These are phyloP conservation scores for Ophiocordyceps camponoti-leonardi DNA, from an alignment of 2,329 filamentous ascomycete genomes.

Conservation along the genomic window DNA sequence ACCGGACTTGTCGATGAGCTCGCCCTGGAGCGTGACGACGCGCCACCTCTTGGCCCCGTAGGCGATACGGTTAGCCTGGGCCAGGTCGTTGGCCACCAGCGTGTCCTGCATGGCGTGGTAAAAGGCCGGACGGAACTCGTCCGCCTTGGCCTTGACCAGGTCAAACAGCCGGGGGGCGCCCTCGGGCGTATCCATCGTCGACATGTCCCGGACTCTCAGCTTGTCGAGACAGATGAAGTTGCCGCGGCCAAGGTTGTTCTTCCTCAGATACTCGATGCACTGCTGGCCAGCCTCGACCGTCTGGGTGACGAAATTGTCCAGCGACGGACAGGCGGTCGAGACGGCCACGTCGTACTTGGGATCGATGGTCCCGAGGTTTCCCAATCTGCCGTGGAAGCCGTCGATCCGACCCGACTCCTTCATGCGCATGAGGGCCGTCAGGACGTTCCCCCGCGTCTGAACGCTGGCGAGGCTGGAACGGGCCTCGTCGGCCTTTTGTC, in stretches of 20 bases:
- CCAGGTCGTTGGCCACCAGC: slow-evolving; percentile 75
- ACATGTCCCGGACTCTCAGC: slow-evolving; percentile 60
- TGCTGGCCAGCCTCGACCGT: slow-evolving; percentile 92
- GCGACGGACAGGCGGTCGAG: slow-evolving; percentile 77
- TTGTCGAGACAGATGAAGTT: slow-evolving; percentile 96
- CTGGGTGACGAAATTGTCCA: slow-evolving; percentile 95
- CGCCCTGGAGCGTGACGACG: slow-evolving; percentile 86
- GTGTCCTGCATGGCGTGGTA: slow-evolving; percentile 94
- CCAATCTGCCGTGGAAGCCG: slow-evolving; percentile 88
- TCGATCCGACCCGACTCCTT: slow-evolving; percentile 94
- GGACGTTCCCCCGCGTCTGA: slow-evolving; percentile 83
- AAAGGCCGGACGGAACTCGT: slow-evolving; percentile 77
- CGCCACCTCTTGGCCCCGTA: slow-evolving; percentile 90
- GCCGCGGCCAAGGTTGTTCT: slow-evolving; percentile 89
- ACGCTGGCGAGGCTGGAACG: slow-evolving; percentile 76
- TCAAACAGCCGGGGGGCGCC: slow-evolving; percentile 87
- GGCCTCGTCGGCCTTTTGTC: slow-evolving; percentile 93
- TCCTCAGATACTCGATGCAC: slow-evolving; percentile 92
- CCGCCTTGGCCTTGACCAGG: slow-evolving; percentile 73
- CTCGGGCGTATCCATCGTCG: slow-evolving; percentile 73
- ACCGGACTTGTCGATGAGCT: slow-evolving; percentile 93
- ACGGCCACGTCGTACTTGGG: slow-evolving; percentile 94
- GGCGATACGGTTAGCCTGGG: slow-evolving; percentile 93
- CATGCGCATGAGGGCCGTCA: slow-evolving; percentile 82
- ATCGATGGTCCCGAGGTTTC: slow-evolving; percentile 87